A percentile compares a stretch with the other conserved stretches of the same genome.
Conservation (phyloP, 345 rosid genomes). For the Eucalyptus tenuipes region DNA sequence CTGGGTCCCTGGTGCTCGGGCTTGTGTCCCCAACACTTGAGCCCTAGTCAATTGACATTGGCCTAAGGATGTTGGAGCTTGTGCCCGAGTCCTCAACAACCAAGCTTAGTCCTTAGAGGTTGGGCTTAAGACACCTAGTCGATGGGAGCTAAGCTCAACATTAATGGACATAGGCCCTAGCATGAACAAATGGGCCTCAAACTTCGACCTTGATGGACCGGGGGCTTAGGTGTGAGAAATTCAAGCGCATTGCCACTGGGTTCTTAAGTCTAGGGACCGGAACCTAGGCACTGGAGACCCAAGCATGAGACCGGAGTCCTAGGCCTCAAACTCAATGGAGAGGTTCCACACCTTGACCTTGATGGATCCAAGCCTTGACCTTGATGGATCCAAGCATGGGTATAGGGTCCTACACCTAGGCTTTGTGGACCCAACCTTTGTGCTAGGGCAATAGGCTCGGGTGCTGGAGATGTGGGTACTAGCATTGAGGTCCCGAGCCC, state of each 20-base stretch:
- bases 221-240: not conserved
- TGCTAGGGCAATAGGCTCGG: rapidly evolving
- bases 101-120: not conserved
- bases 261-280: not conserved
- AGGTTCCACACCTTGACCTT: not conserved
- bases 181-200: not conserved
- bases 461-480: rapidly evolving
- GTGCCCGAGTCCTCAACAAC: not conserved
- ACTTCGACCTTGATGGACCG: rapidly evolving
- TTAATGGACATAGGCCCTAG: not conserved
- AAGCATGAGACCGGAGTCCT: not conserved
- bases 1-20: rapidly evolving
- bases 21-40: not conserved
- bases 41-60: not conserved
- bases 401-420: too few species aligned
- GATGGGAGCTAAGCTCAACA: not conserved
- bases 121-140: not conserved
- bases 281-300: not conserved
- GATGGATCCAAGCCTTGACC: not conserved
- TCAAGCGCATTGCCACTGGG: not conserved
- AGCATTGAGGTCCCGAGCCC: not conserved
- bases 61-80: rapidly evolving
- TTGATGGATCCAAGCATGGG: not conserved
- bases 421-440: not conserved
- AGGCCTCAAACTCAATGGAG: not conserved